Evolutionary conservation across 2,329 filamentous ascomycete genomes (phyloP), one percentile per base, ranked within the genome.

Genomic region (Diplodia intermedia): DNA sequence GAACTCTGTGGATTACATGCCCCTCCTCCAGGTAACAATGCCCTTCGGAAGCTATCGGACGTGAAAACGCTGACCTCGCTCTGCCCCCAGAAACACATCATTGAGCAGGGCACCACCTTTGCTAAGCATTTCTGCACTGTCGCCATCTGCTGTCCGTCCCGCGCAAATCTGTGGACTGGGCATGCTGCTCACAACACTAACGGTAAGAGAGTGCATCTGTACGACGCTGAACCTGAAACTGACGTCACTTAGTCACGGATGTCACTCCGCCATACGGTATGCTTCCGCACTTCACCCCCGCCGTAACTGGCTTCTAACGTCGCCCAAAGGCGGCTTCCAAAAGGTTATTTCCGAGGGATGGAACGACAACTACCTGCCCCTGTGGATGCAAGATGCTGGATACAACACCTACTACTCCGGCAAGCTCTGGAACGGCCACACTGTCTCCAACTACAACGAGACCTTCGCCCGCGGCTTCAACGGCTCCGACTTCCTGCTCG

Each of bases 361-460:
- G 69, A 91, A 92, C 68, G 84, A 89, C 1, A 85, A 89, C 43
- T 91, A 90, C 69, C 82, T 92, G 0, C 90, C 90, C 0, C 75
- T 92, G 0, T 92, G 90, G 89, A 78, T 93, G n/a, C 88, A 91
- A 71, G 76, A 85, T 4, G 86, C 85, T 0, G 89, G 89, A 0
- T 92, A 92, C 74, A 86, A 87, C 71, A 91, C 90, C 0, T 91
- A 90, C 73, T 92, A 92, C 72, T 87, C 86, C 0, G 90, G 89
- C n/a, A 92, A 93, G 74, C 80, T 91, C 4, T 89, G 90, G 79
- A 92, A 92, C 71, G 82, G 84, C 0, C 89, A 91, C 63, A 86
- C 81, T 0, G 80, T 86, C 1, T 73, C 82, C 0, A 91, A 90
- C 69, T 92, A 90, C 73, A 79, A 89, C 73, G 79, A 81, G 4